Evolutionary conservation across 306 rosid genomes (phyloP), one percentile per base, ranked within the genome.

Genomic region (Sechiopsis laciniata): DNA sequence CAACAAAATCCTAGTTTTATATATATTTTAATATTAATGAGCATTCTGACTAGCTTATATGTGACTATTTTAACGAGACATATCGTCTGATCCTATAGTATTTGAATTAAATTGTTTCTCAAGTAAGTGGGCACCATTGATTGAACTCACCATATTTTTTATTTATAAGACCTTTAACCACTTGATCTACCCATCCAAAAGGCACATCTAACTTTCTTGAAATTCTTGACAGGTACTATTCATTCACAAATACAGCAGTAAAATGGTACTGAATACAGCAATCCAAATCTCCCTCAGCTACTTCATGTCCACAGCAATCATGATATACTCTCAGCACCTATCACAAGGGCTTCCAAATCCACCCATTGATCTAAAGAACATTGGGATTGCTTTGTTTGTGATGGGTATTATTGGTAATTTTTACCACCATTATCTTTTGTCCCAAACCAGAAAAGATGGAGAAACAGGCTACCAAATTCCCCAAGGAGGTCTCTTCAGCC

Each of bases 221-320:
- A 66, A 67, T 46, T 46, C 6, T 67, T 32, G 5, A 46, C 42
- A 69, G 73, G 73, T 69, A 69, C 58, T 69, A 15, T 69, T 87
- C 79, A 75, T 93, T 20, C 98, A 93, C 85, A 87, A 81, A 74
- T 93, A 82, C 42, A 90, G 97, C 80, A 90, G 96, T 14, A 40
- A 54, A 2, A 81, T 87, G 94, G 2, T 51, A 22, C 73, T 88
- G 13, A 86, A 79, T 10, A 26, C 89, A 26, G 87, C 84, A 59
- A 64, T 87, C 17, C 42, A 26, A n/a, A 88, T 93, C 81, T 37
- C 82, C 17, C 65, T 80, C 35, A 80, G 93, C 81, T 93, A 93
- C 64, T 81, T 83, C 45, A 0, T 70, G n/a, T 75, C 84, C 22
- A 53, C 87, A 37, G 82, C 80, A 20, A 80, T 81, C 15, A 81